A percentile compares a stretch with the other conserved stretches of the same genome.
Conservation (phyloP, 2,329 filamentous ascomycete genomes). For the Atkinsonella hypoxylon region DNA sequence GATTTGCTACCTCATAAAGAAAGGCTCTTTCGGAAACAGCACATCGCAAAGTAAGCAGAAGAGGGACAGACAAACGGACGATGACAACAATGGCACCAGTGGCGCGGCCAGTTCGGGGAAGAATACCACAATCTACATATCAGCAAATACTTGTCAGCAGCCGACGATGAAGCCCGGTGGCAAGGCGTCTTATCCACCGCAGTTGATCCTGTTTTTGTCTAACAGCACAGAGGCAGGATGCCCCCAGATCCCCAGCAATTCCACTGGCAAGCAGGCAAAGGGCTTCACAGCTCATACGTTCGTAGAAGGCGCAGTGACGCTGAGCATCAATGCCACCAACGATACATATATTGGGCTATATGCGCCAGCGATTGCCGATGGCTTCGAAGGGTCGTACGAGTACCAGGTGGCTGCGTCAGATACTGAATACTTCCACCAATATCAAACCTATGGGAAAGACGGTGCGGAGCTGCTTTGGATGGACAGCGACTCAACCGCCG, state of each 20-base stretch:
- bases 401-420: conserved; percentile 74
- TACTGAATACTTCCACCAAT: conserved; percentile 65
- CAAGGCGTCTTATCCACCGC: conserved; percentile 39
- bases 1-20: conserved; percentile 29
- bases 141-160: conserved; percentile 76
- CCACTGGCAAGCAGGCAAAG: conserved; percentile 17
- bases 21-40: conserved; percentile 16
- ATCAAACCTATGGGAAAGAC: conserved; percentile 26
- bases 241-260: conserved; percentile 12
- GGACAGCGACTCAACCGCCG: conserved; percentile 71
- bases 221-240: conserved; percentile 25
- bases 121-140: conserved; percentile 55
- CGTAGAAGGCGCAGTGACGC: conserved; percentile 56
- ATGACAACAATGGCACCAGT: background rate
- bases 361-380: conserved; percentile 51
- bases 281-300: conserved; percentile 29
- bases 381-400: conserved; percentile 57
- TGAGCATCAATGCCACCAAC: conserved; percentile 46
- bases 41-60: conserved; percentile 3
- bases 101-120: background rate
- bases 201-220: conserved; percentile 70
- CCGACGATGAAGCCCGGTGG: conserved; percentile 29
- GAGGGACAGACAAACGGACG: background rate
- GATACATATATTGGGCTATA: conserved; percentile 68
- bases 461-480: conserved; percentile 57